These are phyloP conservation scores for Trametopsis cervina DNA, from an alignment of 768 basidiomycete species.

Conservation along the genomic window DNA sequence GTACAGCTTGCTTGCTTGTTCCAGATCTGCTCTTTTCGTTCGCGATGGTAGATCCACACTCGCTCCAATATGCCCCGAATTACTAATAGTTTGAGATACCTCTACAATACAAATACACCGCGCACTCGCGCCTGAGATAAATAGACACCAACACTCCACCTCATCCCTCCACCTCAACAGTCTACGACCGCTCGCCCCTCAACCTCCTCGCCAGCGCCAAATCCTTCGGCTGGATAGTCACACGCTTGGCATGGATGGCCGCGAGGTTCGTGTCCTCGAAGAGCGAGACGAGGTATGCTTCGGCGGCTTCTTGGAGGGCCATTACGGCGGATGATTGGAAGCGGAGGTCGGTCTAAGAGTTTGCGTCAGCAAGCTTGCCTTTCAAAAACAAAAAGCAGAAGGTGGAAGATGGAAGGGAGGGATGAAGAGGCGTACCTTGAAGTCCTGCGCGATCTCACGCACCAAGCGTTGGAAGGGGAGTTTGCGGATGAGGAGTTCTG, in stretches of 20 bases:
- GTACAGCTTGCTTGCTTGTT: too few species aligned
- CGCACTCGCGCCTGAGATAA: not conserved
- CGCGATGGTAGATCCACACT: too few species aligned
- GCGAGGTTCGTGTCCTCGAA: too few species aligned
- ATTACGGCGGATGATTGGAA: too few species aligned
- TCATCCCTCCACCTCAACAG: slow-evolving; percentile 17
- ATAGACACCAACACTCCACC: not conserved
- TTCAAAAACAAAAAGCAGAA: slow-evolving; percentile 58
- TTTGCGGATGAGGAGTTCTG: slow-evolving; percentile 36
- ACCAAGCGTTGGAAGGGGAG: slow-evolving; percentile 63
- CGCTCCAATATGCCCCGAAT: too few species aligned
- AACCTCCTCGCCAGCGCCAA: slow-evolving; percentile 42
- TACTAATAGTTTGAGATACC: too few species aligned
- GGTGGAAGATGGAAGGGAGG: slow-evolving; percentile 20
- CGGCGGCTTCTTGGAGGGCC: slow-evolving; percentile 56
- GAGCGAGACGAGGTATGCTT: slow-evolving; percentile 37
- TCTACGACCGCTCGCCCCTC: slow-evolving; percentile 37
- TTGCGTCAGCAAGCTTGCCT: slow-evolving; percentile 54
- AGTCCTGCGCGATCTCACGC: slow-evolving; percentile 60
- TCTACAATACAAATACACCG: slow-evolving; percentile 6
- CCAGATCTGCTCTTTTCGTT: too few species aligned
- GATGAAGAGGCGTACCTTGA: slow-evolving; percentile 37
- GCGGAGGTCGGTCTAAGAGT: too few species aligned
- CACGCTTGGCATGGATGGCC: too few species aligned
- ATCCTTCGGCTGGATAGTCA: slow-evolving; percentile 51